Evolutionary conservation across 2,329 filamentous ascomycete genomes (phyloP), one percentile per base, ranked within the genome.

Genomic region (Trichocomaceae sp.): DNA sequence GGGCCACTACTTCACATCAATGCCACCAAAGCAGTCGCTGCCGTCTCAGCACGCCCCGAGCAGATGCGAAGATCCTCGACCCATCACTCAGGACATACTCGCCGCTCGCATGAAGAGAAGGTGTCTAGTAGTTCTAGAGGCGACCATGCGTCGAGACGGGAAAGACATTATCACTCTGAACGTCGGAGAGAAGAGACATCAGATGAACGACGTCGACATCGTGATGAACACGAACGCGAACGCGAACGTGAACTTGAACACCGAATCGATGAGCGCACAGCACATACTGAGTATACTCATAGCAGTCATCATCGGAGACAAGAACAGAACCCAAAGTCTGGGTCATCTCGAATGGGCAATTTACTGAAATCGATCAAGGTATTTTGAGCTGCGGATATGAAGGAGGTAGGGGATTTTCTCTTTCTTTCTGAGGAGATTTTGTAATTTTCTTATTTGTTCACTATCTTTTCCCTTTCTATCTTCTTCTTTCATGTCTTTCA

Each of bases 1-100:
- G 67, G 65, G 0, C 71, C 68, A n/a, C 62, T 73, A 15, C 62
- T 75, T 35, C 69, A 65, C 50, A 59, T 75, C 17, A 73, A 73
- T 52, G 63, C 64, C 42, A 56, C 60, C 52, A 70, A 69, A 55
- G 67, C 64, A 41, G 60, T 64, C 23, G 64, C 62, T 29, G 66
- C 65, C 26, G 63, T 64, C 41, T 56, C 62, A 8, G 26, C 44
- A 8, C 51, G 22, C 8, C 20, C 35, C 22, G 50, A 52, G 29
- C 37, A 42, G 29, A 13, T 17, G 45, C 49, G 48, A n/a, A 49
- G 63, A 22, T 67, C 63, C 55, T 72, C 68, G 15, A 65, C 57
- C 51, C 63, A 59, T 47, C 68, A 61, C 44, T 66, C 59, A 53
- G 63, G 57, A 2, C 63, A 67, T 33, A 60, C 60, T 35, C 51